phyloP scores from a whole-genome alignment of 805 yeast genomes.

The Candida ortonii region DNA sequence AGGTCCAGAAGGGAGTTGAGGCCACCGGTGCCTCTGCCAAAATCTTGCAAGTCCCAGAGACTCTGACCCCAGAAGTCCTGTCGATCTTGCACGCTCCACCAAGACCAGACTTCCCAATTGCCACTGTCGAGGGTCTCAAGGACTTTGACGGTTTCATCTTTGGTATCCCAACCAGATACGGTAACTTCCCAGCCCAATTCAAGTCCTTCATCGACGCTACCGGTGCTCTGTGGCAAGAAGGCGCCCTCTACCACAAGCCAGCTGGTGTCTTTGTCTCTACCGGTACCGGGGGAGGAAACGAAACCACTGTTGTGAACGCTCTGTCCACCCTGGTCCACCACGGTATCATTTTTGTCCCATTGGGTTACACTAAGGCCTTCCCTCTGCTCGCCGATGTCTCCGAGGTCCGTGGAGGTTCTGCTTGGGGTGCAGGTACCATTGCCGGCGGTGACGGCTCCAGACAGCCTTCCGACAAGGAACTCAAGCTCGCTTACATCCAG shows the following conservation, averaged over 20 bases:
- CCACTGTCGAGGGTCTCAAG: constrained; percentile 54
- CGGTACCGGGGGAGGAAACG: constrained; percentile 86
- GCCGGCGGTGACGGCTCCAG: constrained; percentile 82
- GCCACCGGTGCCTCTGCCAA: constrained; percentile 67
- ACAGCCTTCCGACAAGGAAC: constrained; percentile 60
- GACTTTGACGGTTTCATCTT: constrained; percentile 79
- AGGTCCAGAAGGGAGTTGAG: constrained; percentile 65
- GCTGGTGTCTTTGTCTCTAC: constrained; percentile 75
- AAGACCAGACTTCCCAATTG: constrained; percentile 64
- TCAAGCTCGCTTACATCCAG: constrained; percentile 61
- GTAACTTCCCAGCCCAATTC: constrained; percentile 78
- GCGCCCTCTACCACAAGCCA: constrained; percentile 70
- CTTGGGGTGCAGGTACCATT: constrained; percentile 84
- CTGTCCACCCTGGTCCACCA: constrained; percentile 71
- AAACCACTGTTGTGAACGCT: constrained; percentile 62
- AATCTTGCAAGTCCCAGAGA: constrained; percentile 75
- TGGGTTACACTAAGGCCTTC: constrained; percentile 65
- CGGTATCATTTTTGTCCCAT: constrained; percentile 77
- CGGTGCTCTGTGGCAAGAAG: constrained; percentile 76
- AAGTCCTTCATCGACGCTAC: constrained; percentile 75
- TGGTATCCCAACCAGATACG: constrained; percentile 87
- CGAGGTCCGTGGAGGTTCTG: constrained; percentile 77
- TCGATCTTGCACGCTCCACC: constrained; percentile 58
- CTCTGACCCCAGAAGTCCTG: constrained; percentile 59
- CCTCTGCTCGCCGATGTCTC: constrained; percentile 52